Percentiles rank a stretch among this genome's conserved stretches.
phyloP scores from a whole-genome alignment of 768 basidiomycete species.

The Auricularia cornea region DNA sequence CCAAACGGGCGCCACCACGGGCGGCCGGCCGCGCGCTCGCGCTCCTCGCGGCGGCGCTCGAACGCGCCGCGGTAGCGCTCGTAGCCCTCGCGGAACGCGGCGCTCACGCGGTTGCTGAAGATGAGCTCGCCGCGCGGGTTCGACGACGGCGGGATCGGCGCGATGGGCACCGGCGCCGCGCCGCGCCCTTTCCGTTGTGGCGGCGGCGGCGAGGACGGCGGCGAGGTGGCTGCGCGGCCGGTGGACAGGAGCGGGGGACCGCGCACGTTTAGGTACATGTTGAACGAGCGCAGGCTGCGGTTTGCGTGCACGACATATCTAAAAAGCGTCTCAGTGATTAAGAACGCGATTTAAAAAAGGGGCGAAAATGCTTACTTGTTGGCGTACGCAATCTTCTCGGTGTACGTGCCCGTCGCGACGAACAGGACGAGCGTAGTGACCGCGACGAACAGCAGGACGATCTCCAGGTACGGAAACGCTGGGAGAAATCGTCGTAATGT shows the following conservation, averaged over 20 bases:
- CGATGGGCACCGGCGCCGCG: constrained; percentile 42
- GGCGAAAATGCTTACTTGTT: constrained; percentile 70
- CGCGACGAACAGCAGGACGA: constrained; percentile 76
- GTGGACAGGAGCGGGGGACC: constrained; percentile 60
- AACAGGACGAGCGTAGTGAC: constrained; percentile 88
- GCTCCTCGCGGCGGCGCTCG: constrained; percentile 67
- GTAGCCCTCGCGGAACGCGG: constrained; percentile 79
- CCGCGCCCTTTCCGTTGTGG: constrained; percentile 26
- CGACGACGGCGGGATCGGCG: constrained; percentile 78
- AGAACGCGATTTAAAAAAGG: constrained; percentile 1
- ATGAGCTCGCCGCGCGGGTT: constrained; percentile 96
- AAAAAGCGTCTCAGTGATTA: constrained; percentile 7
- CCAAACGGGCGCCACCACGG: not conserved
- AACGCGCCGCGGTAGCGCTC: constrained; percentile 86
- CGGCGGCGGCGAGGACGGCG: constrained; percentile 22
- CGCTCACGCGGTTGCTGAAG: constrained; percentile 83
- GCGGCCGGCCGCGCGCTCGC: constrained; percentile 30
- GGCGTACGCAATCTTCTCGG: constrained; percentile 93
- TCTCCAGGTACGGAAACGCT: constrained; percentile 54
- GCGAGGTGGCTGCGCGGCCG: constrained; percentile 19
- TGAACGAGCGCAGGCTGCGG: constrained; percentile 80
- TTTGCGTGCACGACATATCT: constrained; percentile 98
- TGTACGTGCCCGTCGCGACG: constrained; percentile 94
- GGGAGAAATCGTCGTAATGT: not conserved
- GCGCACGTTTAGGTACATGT: constrained; percentile 95